A percentile compares a stretch with the other conserved stretches of the same genome.
Evolutionary conservation across 305 asterid genomes (phyloP).

Genomic region (Fraxinus dipetala): DNA sequence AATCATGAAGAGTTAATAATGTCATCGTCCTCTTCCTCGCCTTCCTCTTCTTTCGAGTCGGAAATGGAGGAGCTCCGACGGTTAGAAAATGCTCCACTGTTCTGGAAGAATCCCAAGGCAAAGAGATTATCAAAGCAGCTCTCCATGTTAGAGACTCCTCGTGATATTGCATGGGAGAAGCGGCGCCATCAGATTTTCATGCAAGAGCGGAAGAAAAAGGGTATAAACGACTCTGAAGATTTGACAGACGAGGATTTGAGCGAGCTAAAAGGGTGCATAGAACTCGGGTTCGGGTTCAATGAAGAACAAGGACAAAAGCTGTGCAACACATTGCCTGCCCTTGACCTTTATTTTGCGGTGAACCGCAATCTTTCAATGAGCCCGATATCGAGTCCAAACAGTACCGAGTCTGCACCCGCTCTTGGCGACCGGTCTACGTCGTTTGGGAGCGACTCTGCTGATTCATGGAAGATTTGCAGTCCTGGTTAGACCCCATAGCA

Average conservation of each 20-base stretch:
- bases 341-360: conserved; percentile 78
- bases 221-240: conserved; percentile 25
- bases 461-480: conserved; percentile 66
- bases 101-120: conserved; percentile 45
- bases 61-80: conserved; percentile 61
- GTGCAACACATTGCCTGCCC: conserved; percentile 72
- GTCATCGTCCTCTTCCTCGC: conserved; percentile 41
- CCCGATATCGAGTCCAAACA: conserved; percentile 46
- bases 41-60: conserved; percentile 23
- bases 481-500: conserved; percentile 40
- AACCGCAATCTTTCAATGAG: conserved; percentile 47
- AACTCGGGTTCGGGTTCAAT: conserved; percentile 78
- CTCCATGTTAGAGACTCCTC: conserved; percentile 63
- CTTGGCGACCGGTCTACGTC: conserved; percentile 45
- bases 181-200: conserved; percentile 54
- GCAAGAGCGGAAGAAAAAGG: conserved; percentile 48
- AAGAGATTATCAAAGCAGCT: conserved; percentile 52
- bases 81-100: conserved; percentile 60
- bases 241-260: conserved; percentile 76
- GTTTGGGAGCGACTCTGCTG: conserved; percentile 50
- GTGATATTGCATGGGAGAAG: conserved; percentile 77
- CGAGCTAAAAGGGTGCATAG: conserved; percentile 83
- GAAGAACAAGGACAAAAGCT: conserved; percentile 65
- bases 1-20: conserved; percentile 43
- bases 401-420: conserved; percentile 30